phyloP scores from a whole-genome alignment of 129 eudicot genomes.

The Flaveria trinervia region DNA sequence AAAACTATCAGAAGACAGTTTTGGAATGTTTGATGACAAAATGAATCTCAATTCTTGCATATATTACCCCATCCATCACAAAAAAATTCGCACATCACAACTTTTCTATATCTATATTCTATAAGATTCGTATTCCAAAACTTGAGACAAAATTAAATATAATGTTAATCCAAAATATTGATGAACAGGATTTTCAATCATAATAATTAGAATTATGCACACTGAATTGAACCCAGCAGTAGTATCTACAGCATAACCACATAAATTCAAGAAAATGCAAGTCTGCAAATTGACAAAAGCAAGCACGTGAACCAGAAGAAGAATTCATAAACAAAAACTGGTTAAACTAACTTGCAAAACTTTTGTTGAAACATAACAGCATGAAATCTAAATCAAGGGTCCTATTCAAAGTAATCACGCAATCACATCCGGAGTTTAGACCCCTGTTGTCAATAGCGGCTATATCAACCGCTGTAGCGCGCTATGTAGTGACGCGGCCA shows the following conservation, averaged over 20 bases:
- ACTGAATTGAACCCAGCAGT: background rate
- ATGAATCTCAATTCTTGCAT: background rate
- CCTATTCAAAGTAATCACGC: conserved; percentile 4
- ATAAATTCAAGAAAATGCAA: conserved; percentile 14
- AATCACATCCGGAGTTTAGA: conserved; percentile 8
- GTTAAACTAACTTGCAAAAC: conserved; percentile 22
- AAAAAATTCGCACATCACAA: no score
- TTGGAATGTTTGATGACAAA: background rate
- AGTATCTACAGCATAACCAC: background rate
- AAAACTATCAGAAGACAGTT: background rate
- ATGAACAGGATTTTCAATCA: background rate
- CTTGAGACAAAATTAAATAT: background rate
- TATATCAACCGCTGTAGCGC: no score
- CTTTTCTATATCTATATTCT: no score
- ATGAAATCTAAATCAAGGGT: background rate
- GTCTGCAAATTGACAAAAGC: conserved; percentile 18
- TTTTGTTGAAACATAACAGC: conserved; percentile 9
- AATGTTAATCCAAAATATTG: background rate
- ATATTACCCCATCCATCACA: background rate
- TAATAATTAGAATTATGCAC: background rate
- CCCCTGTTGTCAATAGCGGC: no score
- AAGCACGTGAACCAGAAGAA: conserved; percentile 3
- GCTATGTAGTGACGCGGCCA: no score
- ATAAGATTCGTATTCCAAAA: no score
- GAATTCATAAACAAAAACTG: background rate